These are phyloP conservation scores for Ceratocystis ficicola DNA, from an alignment of 2,329 filamentous ascomycete species.

Conservation along the genomic window DNA sequence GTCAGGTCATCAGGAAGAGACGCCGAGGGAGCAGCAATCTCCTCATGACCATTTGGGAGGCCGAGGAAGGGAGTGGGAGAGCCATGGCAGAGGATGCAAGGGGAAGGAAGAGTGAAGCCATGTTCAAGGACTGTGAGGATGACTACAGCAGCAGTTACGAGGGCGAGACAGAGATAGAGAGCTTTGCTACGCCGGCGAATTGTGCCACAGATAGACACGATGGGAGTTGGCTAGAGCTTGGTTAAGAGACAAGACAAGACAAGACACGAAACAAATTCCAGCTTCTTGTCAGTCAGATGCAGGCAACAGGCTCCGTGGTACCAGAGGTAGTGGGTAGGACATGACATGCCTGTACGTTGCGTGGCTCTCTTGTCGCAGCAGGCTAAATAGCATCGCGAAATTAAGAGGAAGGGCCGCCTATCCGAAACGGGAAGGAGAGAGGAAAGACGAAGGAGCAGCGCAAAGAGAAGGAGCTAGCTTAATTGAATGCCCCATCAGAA, in stretches of 20 bases:
- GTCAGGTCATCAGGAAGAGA: not conserved
- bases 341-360: not conserved
- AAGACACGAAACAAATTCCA: not conserved
- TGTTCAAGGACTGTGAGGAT: not conserved
- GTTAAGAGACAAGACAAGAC: not conserved
- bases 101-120: not conserved
- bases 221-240: not conserved
- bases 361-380: not conserved
- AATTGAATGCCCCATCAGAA: not conserved
- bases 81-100: not conserved
- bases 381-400: not conserved
- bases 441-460: constrained; percentile 1
- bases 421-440: not conserved
- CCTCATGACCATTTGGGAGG: constrained; percentile 8
- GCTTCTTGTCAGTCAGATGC: no score
- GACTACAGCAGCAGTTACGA: not conserved
- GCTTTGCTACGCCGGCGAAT: not conserved
- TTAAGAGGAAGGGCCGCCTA: not conserved
- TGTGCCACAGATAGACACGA: not conserved
- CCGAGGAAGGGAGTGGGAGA: not conserved
- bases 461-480: not conserved
- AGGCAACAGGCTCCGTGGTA: not conserved
- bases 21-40: not conserved
- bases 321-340: not conserved
- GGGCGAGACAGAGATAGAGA: not conserved